Evolutionary conservation across 768 basidiomycete genomes (phyloP), one percentile per base, ranked within the genome.

Genomic region (Chiua virens): DNA sequence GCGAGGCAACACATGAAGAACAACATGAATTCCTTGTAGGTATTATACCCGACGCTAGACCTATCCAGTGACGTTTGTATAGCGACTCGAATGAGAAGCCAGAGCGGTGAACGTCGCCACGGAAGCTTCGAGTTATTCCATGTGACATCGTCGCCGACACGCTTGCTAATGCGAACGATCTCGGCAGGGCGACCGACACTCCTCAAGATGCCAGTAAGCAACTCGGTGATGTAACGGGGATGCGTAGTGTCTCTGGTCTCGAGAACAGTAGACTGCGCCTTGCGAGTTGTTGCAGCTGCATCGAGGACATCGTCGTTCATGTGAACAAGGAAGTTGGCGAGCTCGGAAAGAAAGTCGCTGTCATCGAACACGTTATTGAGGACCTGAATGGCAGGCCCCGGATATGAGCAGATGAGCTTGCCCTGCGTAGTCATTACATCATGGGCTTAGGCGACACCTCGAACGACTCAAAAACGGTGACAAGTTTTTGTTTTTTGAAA

Each of bases 21-120:
- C 2, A 75, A 37, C 58, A 80, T 73, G 61, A 82, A 82, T 3
- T 32, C 10, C 47, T 83, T 82, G 64, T 83, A 83, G 0, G 62
- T 57, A 13, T 36, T 38, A 14, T 39, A 5, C 2, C 56, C 60
- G 4, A 46, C 39, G 35, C 47, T n/a, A 20, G 45, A 47, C 14
- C 30, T 47, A 14, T 51, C 51, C 8, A 73, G 36, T 0, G 73
- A 51, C 1, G 68, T 70, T 39, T 75, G 73, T 15, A 75, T 30
- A 1, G 52, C 51, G 2, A 74, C 64, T 30, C 68, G 63, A 18
- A 72, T 51, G n/a, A 70, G 41, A 10, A 74, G 60, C 74, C 72
- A 75, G 11, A 73, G 53, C 9, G 72, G 54, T 0, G 69, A 72
- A 17, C 74, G 55, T 18, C 71, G 59, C 72, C 72, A 73, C 17